Percentiles rank a stretch among this genome's conserved stretches.
Conservation (phyloP, 352 stramenopile species). For the Globisporangium abappressorium region DNA sequence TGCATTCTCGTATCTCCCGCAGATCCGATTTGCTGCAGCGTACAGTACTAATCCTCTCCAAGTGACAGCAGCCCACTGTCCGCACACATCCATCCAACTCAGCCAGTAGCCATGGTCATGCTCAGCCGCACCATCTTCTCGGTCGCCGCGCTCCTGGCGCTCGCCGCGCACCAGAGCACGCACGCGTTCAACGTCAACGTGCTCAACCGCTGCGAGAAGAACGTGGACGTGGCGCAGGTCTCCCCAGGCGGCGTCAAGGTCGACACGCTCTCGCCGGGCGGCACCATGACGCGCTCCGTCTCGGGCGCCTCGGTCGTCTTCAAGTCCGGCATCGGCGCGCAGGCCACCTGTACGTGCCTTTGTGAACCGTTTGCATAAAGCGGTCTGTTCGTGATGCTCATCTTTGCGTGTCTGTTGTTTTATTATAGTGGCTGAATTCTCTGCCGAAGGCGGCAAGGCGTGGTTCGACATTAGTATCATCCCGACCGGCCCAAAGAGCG, state of each 20-base stretch:
- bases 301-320: conserved; percentile 33
- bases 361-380: no score
- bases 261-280: conserved; percentile 31
- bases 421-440: conserved; percentile 61
- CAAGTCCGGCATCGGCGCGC: conserved; percentile 43
- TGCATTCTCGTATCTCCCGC: conserved; percentile 15
- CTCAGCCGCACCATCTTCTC: conserved; percentile 11
- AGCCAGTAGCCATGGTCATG: background rate
- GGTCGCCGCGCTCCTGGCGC: conserved; percentile 4
- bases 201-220: conserved; percentile 50
- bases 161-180: background rate
- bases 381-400: no score
- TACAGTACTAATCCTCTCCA: background rate
- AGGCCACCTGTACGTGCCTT: conserved; percentile 47
- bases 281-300: conserved; percentile 31
- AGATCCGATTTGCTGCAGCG: conserved; percentile 2
- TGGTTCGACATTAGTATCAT: conserved; percentile 83
- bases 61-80: conserved; percentile 4
- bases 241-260: conserved; percentile 23
- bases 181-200: conserved; percentile 45
- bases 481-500: conserved; percentile 55
- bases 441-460: conserved; percentile 37
- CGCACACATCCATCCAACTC: background rate
- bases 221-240: conserved; percentile 44
- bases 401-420: no score